Evolutionary conservation across 257 asterid genomes (phyloP).

Genomic region (Buddleja alternifolia): DNA sequence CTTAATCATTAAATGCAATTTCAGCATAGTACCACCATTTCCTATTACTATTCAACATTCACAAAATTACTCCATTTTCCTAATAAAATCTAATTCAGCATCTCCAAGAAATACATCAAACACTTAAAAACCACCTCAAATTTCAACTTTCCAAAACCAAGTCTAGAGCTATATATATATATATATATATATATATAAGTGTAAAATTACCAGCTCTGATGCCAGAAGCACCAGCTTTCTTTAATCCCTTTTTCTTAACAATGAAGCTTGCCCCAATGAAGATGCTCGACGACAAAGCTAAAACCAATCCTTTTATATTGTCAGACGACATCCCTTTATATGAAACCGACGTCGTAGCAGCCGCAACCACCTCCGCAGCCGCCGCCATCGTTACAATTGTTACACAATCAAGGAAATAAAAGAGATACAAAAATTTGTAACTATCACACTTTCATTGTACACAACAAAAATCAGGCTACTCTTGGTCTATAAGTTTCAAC

Average conservation of each 20-base stretch:
- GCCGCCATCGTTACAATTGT: conserved; percentile 39
- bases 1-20: conserved; percentile 16
- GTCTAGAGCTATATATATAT: conserved; percentile 12
- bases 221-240: conserved; percentile 89
- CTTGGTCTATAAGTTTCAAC: not conserved
- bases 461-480: conserved; percentile 1
- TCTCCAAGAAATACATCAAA: conserved; percentile 17
- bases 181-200: not conserved
- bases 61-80: conserved; percentile 5
- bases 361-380: conserved; percentile 49
- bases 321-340: conserved; percentile 83
- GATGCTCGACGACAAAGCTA: conserved; percentile 80
- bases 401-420: not conserved
- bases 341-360: conserved; percentile 43
- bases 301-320: conserved; percentile 73
- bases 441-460: conserved; percentile 34
- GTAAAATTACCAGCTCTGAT: conserved; percentile 66
- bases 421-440: conserved; percentile 14
- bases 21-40: conserved; percentile 7
- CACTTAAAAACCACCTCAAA: not conserved
- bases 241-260: conserved; percentile 86
- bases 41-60: conserved; percentile 5
- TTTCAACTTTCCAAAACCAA: not conserved
- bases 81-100: not conserved
- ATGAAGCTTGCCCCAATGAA: conserved; percentile 93